Conservation (phyloP, 2,329 filamentous ascomycete genomes). For the Alternaria sp. region DNA sequence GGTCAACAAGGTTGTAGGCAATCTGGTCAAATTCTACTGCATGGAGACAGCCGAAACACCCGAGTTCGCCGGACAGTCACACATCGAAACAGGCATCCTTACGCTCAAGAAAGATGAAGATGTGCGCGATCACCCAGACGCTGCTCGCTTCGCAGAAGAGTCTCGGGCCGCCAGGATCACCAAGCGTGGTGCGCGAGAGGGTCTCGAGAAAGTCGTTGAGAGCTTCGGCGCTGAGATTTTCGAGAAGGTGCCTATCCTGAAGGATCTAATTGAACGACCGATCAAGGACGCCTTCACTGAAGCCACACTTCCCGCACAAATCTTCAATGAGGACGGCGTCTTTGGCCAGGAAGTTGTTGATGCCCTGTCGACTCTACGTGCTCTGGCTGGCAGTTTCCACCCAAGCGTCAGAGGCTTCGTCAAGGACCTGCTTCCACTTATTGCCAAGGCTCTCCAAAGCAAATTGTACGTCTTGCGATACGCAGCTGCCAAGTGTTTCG, state of each 20-base stretch:
- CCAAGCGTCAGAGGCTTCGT: constrained; percentile 77
- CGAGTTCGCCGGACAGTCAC: constrained; percentile 85
- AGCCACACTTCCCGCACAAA: constrained; percentile 71
- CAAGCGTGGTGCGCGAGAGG: constrained; percentile 90
- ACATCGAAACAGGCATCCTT: constrained; percentile 79
- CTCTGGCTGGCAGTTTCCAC: constrained; percentile 89
- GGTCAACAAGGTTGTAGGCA: constrained; percentile 94
- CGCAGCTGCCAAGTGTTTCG: constrained; percentile 95
- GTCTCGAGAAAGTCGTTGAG: constrained; percentile 82
- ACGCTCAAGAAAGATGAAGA: constrained; percentile 98
- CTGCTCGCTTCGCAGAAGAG: constrained; percentile 86
- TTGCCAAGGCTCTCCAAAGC: constrained; percentile 87
- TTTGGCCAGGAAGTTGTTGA: constrained; percentile 94
- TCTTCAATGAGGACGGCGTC: constrained; percentile 73
- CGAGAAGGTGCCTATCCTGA: constrained; percentile 82
- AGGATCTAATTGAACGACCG: constrained; percentile 80
- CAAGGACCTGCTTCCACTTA: constrained; percentile 79
- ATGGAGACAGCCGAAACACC: constrained; percentile 97
- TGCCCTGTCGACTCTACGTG: constrained; percentile 88
- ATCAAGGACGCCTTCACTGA: constrained; percentile 75
- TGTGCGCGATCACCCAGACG: constrained; percentile 88
- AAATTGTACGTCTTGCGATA: constrained; percentile 92
- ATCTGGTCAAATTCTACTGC: constrained; percentile 96
- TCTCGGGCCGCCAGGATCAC: constrained; percentile 89
- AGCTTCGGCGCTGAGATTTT: constrained; percentile 81